Evolutionary conservation across 2,329 filamentous ascomycete genomes (phyloP).

Genomic region (Trichoderma brevicompactum): DNA sequence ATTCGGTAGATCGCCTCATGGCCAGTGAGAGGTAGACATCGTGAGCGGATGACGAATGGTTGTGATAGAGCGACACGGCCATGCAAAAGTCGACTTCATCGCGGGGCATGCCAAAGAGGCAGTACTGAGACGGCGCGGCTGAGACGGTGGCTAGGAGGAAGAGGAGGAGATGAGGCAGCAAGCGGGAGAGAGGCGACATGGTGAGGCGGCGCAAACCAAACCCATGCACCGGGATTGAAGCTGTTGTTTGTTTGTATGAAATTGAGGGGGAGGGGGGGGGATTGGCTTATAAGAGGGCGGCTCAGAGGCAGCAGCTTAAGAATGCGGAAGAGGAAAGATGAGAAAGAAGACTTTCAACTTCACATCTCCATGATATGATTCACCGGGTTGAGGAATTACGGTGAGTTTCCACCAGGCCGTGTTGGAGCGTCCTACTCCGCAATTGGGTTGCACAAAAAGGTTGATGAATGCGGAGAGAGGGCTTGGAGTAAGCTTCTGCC

Average conservation of each 20-base stretch:
- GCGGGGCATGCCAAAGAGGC: constrained; percentile 30
- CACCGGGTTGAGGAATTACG: too few species aligned
- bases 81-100: constrained; percentile 32
- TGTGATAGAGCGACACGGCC: constrained; percentile 32
- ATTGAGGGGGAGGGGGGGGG: too few species aligned
- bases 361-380: too few species aligned
- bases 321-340: too few species aligned
- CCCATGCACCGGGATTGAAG: not conserved
- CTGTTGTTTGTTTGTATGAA: not conserved
- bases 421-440: constrained; percentile 4
- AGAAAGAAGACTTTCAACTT: too few species aligned
- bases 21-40: constrained; percentile 32
- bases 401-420: not conserved
- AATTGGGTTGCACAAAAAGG: constrained; percentile 4
- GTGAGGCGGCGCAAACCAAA: not conserved
- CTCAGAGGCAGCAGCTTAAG: too few species aligned
- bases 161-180: not conserved
- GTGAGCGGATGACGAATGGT: constrained; percentile 31
- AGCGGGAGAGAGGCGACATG: not conserved
- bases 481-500: constrained; percentile 1
- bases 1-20: constrained; percentile 7
- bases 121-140: constrained; percentile 31
- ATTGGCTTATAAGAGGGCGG: too few species aligned
- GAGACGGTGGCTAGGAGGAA: constrained; percentile 12
- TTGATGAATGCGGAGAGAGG: constrained; percentile 13